These are phyloP conservation scores for Gossypium stocksii DNA, from an alignment of 345 rosid genomes.

Conservation along the genomic window DNA sequence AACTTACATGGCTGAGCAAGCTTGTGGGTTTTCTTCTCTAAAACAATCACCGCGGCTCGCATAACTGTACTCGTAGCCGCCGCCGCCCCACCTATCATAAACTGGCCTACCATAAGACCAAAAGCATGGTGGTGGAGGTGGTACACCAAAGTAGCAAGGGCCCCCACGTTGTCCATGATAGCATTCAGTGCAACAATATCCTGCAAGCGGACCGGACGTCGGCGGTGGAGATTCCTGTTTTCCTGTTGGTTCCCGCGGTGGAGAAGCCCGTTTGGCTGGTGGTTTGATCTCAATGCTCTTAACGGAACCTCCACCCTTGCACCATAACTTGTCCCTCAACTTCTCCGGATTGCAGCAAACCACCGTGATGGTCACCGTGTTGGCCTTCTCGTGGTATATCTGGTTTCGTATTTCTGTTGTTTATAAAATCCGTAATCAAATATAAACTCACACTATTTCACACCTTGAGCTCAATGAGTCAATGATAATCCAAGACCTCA, in stretches of 20 bases:
- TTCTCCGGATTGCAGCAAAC: conserved; percentile 78
- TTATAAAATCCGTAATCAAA: conserved; percentile 29
- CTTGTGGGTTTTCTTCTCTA: conserved; percentile 45
- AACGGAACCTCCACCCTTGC: conserved; percentile 49
- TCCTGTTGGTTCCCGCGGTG: background rate
- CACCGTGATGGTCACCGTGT: conserved; percentile 62
- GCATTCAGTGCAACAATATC: background rate
- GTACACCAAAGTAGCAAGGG: background rate
- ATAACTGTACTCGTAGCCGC: conserved; percentile 22
- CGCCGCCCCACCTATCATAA: conserved; percentile 52
- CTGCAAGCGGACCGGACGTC: background rate
- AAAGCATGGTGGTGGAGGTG: conserved; percentile 2
- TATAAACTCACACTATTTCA: conserved; percentile 32
- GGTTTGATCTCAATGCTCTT: conserved; percentile 46
- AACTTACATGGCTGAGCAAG: conserved; percentile 46
- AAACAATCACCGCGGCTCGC: conserved; percentile 37
- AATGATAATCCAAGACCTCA: background rate
- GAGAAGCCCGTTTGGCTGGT: conserved; percentile 11
- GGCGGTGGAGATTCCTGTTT: background rate
- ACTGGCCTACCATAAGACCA: conserved; percentile 26
- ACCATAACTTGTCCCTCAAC: conserved; percentile 52
- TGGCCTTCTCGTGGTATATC: conserved; percentile 57
- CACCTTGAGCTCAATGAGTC: background rate
- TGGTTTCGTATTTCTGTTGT: conserved; percentile 69
- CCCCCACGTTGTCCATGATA: conserved; percentile 3